A percentile compares a stretch with the other conserved stretches of the same genome.
phyloP scores from a whole-genome alignment of 2,329 filamentous ascomycete genomes.

The Exophiala lecanii-corni region DNA sequence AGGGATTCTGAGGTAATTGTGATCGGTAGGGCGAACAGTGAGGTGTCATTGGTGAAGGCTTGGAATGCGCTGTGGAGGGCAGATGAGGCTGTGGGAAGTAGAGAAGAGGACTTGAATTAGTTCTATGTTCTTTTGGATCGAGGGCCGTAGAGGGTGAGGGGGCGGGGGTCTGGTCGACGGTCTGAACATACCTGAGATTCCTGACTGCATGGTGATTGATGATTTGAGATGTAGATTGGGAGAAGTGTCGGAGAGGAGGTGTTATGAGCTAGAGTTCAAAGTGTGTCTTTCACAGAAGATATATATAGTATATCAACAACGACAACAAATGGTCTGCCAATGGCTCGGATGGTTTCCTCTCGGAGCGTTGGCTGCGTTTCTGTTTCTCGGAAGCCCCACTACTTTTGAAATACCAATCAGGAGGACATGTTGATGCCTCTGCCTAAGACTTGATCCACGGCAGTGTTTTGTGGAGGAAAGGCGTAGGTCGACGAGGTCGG shows the following conservation, averaged over 20 bases:
- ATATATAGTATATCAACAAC: too few relatives aligned
- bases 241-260: background rate
- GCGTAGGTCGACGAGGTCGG: too few relatives aligned
- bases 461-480: too few relatives aligned
- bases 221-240: background rate
- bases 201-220: conserved; percentile 42
- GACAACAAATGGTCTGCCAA: too few relatives aligned
- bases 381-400: too few relatives aligned
- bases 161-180: background rate
- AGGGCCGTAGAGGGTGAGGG: conserved; percentile 4
- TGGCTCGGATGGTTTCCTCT: background rate
- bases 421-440: too few relatives aligned
- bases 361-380: background rate
- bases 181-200: conserved; percentile 39
- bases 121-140: conserved; percentile 2
- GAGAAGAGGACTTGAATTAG: background rate
- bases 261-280: too few relatives aligned
- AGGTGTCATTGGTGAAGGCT: conserved; percentile 37
- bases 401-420: too few relatives aligned
- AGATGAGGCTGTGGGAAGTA: conserved; percentile 35
- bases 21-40: conserved; percentile 43
- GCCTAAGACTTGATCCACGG: too few relatives aligned
- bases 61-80: conserved; percentile 46
- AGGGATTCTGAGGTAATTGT: conserved; percentile 44
- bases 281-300: too few relatives aligned